Conservation (phyloP, 805 yeast species). For the Saitoella complicata region DNA sequence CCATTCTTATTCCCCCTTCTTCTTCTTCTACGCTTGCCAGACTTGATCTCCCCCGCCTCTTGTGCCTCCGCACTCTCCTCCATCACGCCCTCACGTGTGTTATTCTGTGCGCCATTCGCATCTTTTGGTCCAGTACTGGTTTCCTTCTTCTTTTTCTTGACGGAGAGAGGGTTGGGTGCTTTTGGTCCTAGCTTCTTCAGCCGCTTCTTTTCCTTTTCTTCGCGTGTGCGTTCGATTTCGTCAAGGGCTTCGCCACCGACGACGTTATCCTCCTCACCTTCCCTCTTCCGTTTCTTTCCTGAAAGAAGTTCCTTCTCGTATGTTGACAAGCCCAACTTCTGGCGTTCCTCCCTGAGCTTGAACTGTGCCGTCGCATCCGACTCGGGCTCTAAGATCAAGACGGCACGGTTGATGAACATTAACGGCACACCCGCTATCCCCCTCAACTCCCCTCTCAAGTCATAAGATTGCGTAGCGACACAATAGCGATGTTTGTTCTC, state of each 20-base stretch:
- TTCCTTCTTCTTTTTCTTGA: constrained; percentile 48
- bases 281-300: constrained; percentile 15
- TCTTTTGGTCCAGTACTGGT: too few species aligned
- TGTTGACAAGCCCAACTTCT: constrained; percentile 71
- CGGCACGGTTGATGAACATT: constrained; percentile 73
- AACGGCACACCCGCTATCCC: constrained; percentile 80
- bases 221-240: neutral
- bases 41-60: too few species aligned
- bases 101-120: too few species aligned
- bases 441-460: constrained; percentile 52
- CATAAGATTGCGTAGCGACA: constrained; percentile 68
- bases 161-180: constrained; percentile 81
- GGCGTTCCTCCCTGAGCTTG: constrained; percentile 37
- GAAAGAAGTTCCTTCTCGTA: constrained; percentile 21
- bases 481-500: constrained; percentile 80
- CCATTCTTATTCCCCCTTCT: too few species aligned
- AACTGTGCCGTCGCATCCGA: constrained; percentile 48
- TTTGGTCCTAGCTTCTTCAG: constrained; percentile 39
- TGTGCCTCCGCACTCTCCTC: too few species aligned
- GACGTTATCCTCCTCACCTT: constrained; percentile 12
- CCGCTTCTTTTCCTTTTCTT: constrained; percentile 28
- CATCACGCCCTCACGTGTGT: too few species aligned
- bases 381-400: constrained; percentile 90
- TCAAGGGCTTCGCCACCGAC: constrained; percentile 6
- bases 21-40: too few species aligned